A percentile compares a stretch with the other conserved stretches of the same genome.
These are phyloP conservation scores for Leccinum fallax DNA, from an alignment of 1,284 basidiomycete species.

Conservation along the genomic window DNA sequence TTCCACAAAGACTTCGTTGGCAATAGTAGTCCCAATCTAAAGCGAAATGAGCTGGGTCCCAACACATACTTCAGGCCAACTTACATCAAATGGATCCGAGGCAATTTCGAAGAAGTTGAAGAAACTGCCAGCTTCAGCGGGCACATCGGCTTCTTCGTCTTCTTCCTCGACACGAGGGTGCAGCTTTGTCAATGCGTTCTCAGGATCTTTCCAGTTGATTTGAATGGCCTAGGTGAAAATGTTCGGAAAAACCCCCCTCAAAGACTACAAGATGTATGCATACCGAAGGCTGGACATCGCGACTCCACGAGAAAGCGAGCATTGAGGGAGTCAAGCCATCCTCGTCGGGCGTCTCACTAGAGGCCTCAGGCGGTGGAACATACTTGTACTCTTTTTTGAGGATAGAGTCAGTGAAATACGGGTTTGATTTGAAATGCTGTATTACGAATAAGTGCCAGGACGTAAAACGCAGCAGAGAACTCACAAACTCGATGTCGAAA, in stretches of 20 bases:
- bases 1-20: constrained; percentile 76
- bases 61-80: constrained; percentile 30
- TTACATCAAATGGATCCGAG: constrained; percentile 66
- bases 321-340: constrained; percentile 74
- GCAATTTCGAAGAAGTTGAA: constrained; percentile 84
- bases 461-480: constrained; percentile 36
- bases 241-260: background rate
- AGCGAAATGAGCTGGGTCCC: constrained; percentile 16
- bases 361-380: constrained; percentile 53
- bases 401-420: constrained; percentile 72
- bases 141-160: constrained; percentile 49
- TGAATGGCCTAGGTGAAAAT: constrained; percentile 48
- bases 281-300: constrained; percentile 67
- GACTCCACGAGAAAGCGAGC: constrained; percentile 78
- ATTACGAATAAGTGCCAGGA: constrained; percentile 9
- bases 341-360: constrained; percentile 60
- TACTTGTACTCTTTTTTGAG: constrained; percentile 82
- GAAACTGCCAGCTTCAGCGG: constrained; percentile 77
- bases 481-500: constrained; percentile 79
- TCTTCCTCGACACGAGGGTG: constrained; percentile 69
- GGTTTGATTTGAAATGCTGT: constrained; percentile 82
- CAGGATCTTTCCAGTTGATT: constrained; percentile 83
- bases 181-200: constrained; percentile 74
- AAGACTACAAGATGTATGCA: constrained; percentile 24
- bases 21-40: constrained; percentile 71